These are phyloP conservation scores for Perilla frutescens DNA, from an alignment of 257 asterid genomes.

Conservation along the genomic window DNA sequence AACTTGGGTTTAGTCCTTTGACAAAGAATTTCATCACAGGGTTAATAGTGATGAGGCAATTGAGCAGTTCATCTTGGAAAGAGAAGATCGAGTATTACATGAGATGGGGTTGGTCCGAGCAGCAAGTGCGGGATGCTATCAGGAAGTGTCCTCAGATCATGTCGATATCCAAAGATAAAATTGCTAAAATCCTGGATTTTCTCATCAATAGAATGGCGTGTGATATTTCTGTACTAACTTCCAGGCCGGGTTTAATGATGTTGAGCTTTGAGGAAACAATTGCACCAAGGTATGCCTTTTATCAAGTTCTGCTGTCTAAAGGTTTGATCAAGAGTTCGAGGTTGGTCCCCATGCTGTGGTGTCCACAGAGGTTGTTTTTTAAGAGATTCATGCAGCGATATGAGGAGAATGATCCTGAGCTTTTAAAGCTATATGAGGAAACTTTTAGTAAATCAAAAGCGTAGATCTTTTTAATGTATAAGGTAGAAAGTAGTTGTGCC, in stretches of 20 bases:
- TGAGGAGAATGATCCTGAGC: slow-evolving; percentile 36
- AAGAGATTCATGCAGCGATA: slow-evolving; percentile 20
- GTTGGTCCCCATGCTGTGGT: slow-evolving; percentile 1
- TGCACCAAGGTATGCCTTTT: slow-evolving; percentile 39
- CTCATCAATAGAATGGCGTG: slow-evolving; percentile 33
- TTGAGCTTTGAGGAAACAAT: slow-evolving; percentile 39
- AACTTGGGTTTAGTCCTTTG: slow-evolving; percentile 24
- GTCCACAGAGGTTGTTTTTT: slow-evolving; percentile 2
- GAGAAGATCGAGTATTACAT: slow-evolving; percentile 29
- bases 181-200: slow-evolving; percentile 20
- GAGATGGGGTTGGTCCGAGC: slow-evolving; percentile 32
- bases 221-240: slow-evolving; percentile 8
- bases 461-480: background rate
- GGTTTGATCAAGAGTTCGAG: slow-evolving; percentile 31
- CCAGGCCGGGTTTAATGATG: background rate
- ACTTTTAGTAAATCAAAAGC: slow-evolving; percentile 12
- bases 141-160: slow-evolving; percentile 14
- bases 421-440: slow-evolving; percentile 23
- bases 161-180: slow-evolving; percentile 8
- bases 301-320: slow-evolving; percentile 27
- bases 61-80: slow-evolving; percentile 25
- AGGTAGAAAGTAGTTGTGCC: too few species aligned
- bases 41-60: slow-evolving; percentile 14
- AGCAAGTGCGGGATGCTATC: slow-evolving; percentile 19
- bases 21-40: background rate